Evolutionary conservation across 1,284 basidiomycete species (phyloP).

Genomic region (Taiwanofungus camphoratus): DNA sequence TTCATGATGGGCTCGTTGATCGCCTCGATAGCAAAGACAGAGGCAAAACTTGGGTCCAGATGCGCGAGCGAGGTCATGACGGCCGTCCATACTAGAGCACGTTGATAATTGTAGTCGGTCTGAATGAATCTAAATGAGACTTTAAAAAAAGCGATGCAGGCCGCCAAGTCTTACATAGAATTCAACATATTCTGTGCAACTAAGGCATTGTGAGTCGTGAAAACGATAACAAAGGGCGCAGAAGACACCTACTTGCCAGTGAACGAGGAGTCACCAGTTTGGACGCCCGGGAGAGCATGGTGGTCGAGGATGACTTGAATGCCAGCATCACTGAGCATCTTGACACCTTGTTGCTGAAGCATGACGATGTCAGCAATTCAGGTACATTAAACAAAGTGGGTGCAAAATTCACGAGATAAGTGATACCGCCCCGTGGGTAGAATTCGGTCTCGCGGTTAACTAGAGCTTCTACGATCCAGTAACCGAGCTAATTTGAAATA

Average conservation of each 20-base stretch:
- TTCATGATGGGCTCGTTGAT: constrained; percentile 75
- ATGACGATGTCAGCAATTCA: not conserved
- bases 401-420: constrained; percentile 45
- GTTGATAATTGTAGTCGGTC: constrained; percentile 66
- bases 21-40: constrained; percentile 68
- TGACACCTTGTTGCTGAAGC: constrained; percentile 51
- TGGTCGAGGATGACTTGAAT: constrained; percentile 69
- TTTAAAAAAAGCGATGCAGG: too few relatives aligned
- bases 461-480: constrained; percentile 72
- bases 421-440: constrained; percentile 65
- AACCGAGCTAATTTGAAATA: constrained; percentile 50
- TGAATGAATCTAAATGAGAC: too few relatives aligned
- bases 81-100: constrained; percentile 71
- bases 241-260: constrained; percentile 48
- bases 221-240: not conserved
- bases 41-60: constrained; percentile 57
- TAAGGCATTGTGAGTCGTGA: constrained; percentile 10
- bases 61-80: constrained; percentile 72
- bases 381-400: not conserved
- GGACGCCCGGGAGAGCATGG: constrained; percentile 72
- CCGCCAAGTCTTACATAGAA: constrained; percentile 71
- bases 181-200: constrained; percentile 63
- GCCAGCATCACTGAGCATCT: constrained; percentile 52
- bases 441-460: constrained; percentile 57
- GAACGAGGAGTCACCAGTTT: constrained; percentile 53